A percentile compares a stretch with the other conserved stretches of the same genome.
phyloP scores from a whole-genome alignment of 2,329 filamentous ascomycete genomes.

The Calonectria pauciramosa region DNA sequence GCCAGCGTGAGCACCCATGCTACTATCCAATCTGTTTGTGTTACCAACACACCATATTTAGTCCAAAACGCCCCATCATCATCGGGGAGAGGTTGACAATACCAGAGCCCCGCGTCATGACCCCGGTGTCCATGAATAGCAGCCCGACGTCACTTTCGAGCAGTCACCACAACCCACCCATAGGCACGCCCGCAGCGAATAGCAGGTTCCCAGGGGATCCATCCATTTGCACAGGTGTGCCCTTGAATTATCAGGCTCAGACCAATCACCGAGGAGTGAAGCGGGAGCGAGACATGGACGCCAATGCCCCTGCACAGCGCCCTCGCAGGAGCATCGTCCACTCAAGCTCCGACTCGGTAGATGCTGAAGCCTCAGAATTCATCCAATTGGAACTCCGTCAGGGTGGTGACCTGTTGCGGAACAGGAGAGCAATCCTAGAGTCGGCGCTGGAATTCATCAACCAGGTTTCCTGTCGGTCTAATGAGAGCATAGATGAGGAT shows the following conservation, averaged over 20 bases:
- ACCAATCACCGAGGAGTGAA: background rate
- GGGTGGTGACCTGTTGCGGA: background rate
- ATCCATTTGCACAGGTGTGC: background rate
- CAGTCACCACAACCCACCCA: background rate
- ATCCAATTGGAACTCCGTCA: slow-evolving; percentile 12
- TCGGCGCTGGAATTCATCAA: slow-evolving; percentile 13
- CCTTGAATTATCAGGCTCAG: background rate
- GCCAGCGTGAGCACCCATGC: background rate
- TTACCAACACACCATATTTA: background rate
- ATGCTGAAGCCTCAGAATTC: slow-evolving; percentile 14
- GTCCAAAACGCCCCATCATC: background rate
- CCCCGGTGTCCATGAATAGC: background rate
- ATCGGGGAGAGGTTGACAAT: background rate
- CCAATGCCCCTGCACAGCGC: background rate
- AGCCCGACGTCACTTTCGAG: background rate
- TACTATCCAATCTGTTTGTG: background rate
- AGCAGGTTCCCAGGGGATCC: background rate
- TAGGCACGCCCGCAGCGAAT: background rate
- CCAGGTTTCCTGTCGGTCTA: slow-evolving; percentile 5
- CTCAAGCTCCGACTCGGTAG: slow-evolving; percentile 1
- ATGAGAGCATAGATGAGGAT: background rate
- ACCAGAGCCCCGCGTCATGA: background rate
- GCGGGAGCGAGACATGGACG: slow-evolving; percentile 7
- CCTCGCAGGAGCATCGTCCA: background rate
- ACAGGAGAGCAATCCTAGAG: slow-evolving; percentile 13